Evolutionary conservation across 176 grass and related monocot genomes (phyloP), one percentile per base, ranked within the genome.

Genomic region (Thalia dealbata): DNA sequence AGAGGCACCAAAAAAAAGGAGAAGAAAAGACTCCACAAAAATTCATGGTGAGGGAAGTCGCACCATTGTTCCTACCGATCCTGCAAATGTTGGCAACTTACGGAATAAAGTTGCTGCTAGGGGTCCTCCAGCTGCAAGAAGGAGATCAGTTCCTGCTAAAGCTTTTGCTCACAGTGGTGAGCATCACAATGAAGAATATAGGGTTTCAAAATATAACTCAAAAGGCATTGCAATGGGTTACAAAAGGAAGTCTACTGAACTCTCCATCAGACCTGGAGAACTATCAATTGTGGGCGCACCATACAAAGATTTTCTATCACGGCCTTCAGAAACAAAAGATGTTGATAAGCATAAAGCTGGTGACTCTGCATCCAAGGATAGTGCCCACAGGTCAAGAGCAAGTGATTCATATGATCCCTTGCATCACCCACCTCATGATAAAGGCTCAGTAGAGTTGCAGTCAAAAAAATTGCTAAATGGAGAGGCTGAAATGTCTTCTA

Each of bases 1-100:
- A 76, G 79, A 77, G 0, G 84, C 75, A 70, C 85, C 83, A 72
- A 99, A 83, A 77, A 99, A 91, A 88, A 86, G 90, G 77, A 99
- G 86, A 89, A 88, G 88, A 83, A 99, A 87, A 83, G 95, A 99
- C 24, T 29, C 77, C 42, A 74, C 85, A 75, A 78, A 66, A 63
- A 51, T 78, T 66, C 71, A 79, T 68, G 61, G 52, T 69, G 83
- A 80, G 67, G 73, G 78, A 30, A 83, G 88, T 71, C 70, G 82
- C 67, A 76, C 76, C 24, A 67, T 75, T 74, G 81, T 76, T 79
- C 64, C 78, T 67, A 65, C 27, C 86, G 82, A 84, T 83, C 64
- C 84, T 74, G 71, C 61, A 54, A 73, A 70, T 72, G 56, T 72
- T 61, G 65, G 74, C 9, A 84, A 73, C 25, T 32, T 87, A 45